Percentiles rank a stretch among this genome's conserved stretches.
Conservation (phyloP, 2,329 filamentous ascomycete genomes). For the Trichoderma hamatum region DNA sequence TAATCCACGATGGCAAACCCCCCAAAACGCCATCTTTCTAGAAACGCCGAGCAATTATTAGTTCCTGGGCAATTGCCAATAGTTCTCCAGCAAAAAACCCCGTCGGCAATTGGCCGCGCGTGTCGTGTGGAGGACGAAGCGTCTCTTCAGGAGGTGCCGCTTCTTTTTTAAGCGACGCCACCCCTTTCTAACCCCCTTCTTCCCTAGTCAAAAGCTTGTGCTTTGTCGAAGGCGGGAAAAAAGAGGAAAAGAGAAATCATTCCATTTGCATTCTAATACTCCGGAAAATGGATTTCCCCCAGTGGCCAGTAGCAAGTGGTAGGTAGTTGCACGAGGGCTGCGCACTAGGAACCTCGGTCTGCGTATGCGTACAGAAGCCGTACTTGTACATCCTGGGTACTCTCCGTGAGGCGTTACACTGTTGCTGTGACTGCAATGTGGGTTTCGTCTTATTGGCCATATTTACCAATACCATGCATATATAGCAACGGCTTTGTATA, state of each 20-base stretch:
- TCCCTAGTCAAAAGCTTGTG: constrained; percentile 25
- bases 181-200: constrained; percentile 12
- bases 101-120: background rate
- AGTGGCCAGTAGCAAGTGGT: background rate
- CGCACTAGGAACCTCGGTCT: background rate
- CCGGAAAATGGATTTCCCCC: background rate
- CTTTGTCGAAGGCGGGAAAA: background rate
- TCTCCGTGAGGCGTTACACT: background rate
- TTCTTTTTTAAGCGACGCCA: constrained; percentile 10
- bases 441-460: background rate
- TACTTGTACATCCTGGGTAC: background rate
- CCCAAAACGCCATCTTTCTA: background rate
- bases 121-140: background rate
- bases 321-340: background rate
- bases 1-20: background rate
- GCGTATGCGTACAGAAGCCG: background rate
- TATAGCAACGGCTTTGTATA: background rate
- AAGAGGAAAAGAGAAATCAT: background rate
- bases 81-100: background rate
- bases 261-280: background rate
- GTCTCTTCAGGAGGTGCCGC: constrained; percentile 19
- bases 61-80: background rate
- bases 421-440: background rate
- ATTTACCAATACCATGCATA: background rate
- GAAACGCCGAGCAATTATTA: background rate